These are phyloP conservation scores for Agarophyton chilense DNA, from an alignment of 23 red algal species.

Conservation along the genomic window DNA sequence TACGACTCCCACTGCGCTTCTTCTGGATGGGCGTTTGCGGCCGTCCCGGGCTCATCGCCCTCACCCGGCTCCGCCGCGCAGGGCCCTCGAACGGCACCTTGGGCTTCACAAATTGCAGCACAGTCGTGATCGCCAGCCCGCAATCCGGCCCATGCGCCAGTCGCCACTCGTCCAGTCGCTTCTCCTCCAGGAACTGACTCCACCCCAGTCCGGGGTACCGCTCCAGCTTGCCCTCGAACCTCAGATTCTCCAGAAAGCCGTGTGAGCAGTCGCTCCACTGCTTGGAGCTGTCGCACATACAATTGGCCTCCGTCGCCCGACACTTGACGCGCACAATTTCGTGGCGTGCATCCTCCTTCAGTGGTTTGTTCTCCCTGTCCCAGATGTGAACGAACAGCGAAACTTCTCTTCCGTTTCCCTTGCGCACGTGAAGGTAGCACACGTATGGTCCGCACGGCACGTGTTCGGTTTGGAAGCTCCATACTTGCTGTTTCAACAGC, in stretches of 20 bases:
- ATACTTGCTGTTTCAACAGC: slow-evolving; percentile 29
- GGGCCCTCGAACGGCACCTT: slow-evolving; percentile 58
- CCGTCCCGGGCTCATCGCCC: slow-evolving; percentile 5
- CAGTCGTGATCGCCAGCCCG: slow-evolving; percentile 55
- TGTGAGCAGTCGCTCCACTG: slow-evolving; percentile 51
- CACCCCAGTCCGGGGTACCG: slow-evolving; percentile 62
- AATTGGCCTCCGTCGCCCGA: slow-evolving; percentile 53
- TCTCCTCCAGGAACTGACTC: slow-evolving; percentile 63
- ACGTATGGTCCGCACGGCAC: slow-evolving; percentile 57
- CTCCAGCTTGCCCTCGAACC: slow-evolving; percentile 55
- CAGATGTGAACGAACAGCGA: slow-evolving; percentile 64
- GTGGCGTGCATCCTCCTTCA: slow-evolving; percentile 54
- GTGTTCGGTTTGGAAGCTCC: slow-evolving; percentile 65
- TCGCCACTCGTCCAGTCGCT: slow-evolving; percentile 55
- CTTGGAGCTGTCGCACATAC: slow-evolving; percentile 35
- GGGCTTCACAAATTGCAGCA: slow-evolving; percentile 51
- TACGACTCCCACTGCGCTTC: slow-evolving; percentile 9
- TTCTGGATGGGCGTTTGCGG: slow-evolving; percentile 44
- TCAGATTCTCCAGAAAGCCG: slow-evolving; percentile 58
- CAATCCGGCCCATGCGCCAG: slow-evolving; percentile 34
- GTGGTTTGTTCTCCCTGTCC: slow-evolving; percentile 43
- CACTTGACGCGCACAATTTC: slow-evolving; percentile 58
- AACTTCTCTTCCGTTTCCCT: slow-evolving; percentile 34
- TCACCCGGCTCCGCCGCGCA: not conserved
- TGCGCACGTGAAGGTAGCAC: slow-evolving; percentile 58